Base-by-base conservation (phyloP, 2,329 filamentous ascomycete species). In the Leptographium galeiforme region DNA sequence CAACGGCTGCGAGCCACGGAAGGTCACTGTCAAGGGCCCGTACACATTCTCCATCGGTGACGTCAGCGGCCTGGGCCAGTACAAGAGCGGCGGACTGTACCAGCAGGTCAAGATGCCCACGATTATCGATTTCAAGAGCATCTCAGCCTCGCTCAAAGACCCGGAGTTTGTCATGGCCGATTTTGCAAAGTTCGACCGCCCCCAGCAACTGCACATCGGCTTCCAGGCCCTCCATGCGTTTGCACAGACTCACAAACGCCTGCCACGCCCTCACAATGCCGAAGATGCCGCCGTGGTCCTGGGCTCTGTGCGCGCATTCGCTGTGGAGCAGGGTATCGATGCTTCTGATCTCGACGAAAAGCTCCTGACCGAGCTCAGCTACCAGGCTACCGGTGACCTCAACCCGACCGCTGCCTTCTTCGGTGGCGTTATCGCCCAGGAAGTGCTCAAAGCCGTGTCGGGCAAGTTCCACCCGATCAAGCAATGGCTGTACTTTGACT, bases 41-140 rank as follows among this genome's bases (percentile, higher is more conserved):
- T 98, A 97, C 68, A 95, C 90, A 10, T 98, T 98, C 70, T 93
- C 89, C 14, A 96, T 98, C 61, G 93, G 91, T 44, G 89, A 96
- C 66, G 89, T 97, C 11, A 88, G 87, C 30, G 84, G 81, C 7
- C 76, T 96, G 39, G 93, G 93, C 39, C 77, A 87, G 62, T 98
- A 98, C 72, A 74, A 87, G 72, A 80, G 86, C 51, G 91, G 91
- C 48, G 93, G 93, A 56, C 79, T 95, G 56, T 98, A 87, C 68
- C 85, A 87, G 41, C 93, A 98, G 69, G 93, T 97, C 68, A 98
- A 97, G 78, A 96, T 96, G 91, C 93, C 93, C 50, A 95, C 93
- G 72, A 80, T 89, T 53, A 71, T 97, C 63, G 80, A 93, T 66
- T 98, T 97, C 71, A 87, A 95, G 72, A 76, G 82, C 43, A 79